These are phyloP conservation scores for Metschnikowia sp. DNA, from an alignment of 805 yeast genomes.

Conservation along the genomic window DNA sequence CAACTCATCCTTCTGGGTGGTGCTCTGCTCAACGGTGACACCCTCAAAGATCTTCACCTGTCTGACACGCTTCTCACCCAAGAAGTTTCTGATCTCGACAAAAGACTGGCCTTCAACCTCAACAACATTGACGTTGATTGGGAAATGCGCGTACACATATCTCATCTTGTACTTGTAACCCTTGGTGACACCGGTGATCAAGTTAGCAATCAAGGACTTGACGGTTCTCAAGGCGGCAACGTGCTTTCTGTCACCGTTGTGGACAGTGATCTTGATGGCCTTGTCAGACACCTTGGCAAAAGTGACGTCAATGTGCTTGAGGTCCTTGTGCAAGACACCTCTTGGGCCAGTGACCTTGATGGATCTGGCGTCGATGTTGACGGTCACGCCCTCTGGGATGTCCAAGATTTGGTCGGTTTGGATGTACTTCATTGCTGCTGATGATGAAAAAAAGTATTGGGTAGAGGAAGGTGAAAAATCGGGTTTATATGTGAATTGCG, in stretches of 20 bases:
- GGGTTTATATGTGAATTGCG: not conserved
- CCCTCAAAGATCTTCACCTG: conserved; percentile 82
- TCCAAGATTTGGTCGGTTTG: conserved; percentile 81
- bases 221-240: conserved; percentile 99
- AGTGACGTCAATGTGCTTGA: conserved; percentile 92
- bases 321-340: conserved; percentile 87
- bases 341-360: conserved; percentile 96
- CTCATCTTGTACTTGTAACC: conserved; percentile 99
- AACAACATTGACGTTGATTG: conserved; percentile 93
- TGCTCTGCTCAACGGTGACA: conserved; percentile 78
- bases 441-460: not conserved
- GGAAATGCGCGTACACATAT: conserved; percentile 99
- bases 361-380: conserved; percentile 86
- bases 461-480: not conserved
- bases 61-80: conserved; percentile 99
- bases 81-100: conserved; percentile 98
- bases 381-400: conserved; percentile 89
- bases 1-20: conserved; percentile 91
- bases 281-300: conserved; percentile 73
- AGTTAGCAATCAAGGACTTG: conserved; percentile 89
- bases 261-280: conserved; percentile 84
- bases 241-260: conserved; percentile 99
- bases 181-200: conserved; percentile 97
- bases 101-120: conserved; percentile 68
- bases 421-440: conserved; percentile 65